Evolutionary conservation across 371 early-diverging fungal species (phyloP).

Genomic region (Conidiobolus incongruus): DNA sequence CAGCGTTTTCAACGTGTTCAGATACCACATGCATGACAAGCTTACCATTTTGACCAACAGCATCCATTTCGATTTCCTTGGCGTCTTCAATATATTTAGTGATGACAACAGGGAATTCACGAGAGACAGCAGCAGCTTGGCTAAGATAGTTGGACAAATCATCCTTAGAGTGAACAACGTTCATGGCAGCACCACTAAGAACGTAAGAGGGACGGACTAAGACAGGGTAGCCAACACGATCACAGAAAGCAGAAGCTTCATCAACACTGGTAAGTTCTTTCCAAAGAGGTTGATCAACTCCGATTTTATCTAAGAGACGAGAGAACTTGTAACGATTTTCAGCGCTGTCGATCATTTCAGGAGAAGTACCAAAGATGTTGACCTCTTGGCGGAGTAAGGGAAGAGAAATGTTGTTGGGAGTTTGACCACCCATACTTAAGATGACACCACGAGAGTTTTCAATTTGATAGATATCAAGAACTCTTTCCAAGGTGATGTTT

Average conservation of each 20-base stretch:
- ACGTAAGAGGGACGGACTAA: constrained; percentile 89
- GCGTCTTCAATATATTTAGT: constrained; percentile 88
- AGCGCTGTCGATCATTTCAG: constrained; percentile 83
- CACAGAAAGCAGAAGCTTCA: constrained; percentile 60
- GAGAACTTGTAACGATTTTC: constrained; percentile 95
- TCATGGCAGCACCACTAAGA: constrained; percentile 91
- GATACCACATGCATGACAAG: constrained; percentile 70
- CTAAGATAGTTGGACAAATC: constrained; percentile 59
- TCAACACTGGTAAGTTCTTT: constrained; percentile 66
- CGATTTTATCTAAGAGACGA: constrained; percentile 76
- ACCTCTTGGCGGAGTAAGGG: constrained; percentile 61
- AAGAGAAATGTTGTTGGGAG: constrained; percentile 90
- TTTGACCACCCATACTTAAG: constrained; percentile 86
- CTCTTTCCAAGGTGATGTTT: constrained; percentile 70
- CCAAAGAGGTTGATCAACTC: constrained; percentile 90
- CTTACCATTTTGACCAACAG: constrained; percentile 76
- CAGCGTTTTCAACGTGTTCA: constrained; percentile 92
- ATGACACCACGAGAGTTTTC: constrained; percentile 65
- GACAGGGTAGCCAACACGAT: constrained; percentile 75
- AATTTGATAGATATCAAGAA: constrained; percentile 75
- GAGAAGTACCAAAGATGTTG: constrained; percentile 76
- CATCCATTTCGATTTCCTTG: constrained; percentile 91
- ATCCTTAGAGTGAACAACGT: constrained; percentile 59
- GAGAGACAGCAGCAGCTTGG: constrained; percentile 72
- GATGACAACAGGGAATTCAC: constrained; percentile 84